Percentiles rank a stretch among this genome's conserved stretches.
Evolutionary conservation across 345 rosid species (phyloP).

Genomic region (Cardamine resedifolia): DNA sequence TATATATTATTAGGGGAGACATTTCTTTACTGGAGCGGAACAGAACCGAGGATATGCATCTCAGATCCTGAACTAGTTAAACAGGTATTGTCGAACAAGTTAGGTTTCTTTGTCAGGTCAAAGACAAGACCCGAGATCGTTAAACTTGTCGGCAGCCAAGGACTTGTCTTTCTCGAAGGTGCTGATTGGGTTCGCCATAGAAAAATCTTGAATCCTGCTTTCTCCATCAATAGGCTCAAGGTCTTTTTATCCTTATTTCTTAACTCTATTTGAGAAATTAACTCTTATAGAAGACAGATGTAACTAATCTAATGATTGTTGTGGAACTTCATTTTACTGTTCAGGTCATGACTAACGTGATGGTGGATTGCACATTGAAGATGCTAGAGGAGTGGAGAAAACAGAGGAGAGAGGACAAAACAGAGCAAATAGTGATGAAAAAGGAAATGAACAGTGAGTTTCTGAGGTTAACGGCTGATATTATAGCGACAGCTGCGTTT

Average conservation of each 20-base stretch:
- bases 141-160: slow-evolving; percentile 33
- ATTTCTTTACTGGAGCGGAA: slow-evolving; percentile 44
- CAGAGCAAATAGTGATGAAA: not conserved
- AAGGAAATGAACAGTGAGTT: slow-evolving; percentile 37
- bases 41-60: slow-evolving; percentile 37
- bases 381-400: slow-evolving; percentile 42
- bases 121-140: not conserved
- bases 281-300: not conserved
- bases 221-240: slow-evolving; percentile 45
- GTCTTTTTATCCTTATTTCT: slow-evolving; percentile 13
- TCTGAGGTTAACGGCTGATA: slow-evolving; percentile 40
- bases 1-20: not conserved
- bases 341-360: slow-evolving; percentile 39
- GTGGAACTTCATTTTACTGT: not conserved
- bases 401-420: slow-evolving; percentile 14
- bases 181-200: slow-evolving; percentile 40
- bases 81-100: slow-evolving; percentile 38
- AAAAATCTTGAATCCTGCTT: slow-evolving; percentile 44
- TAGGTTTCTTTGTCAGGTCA: slow-evolving; percentile 29
- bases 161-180: slow-evolving; percentile 35
- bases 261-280: not conserved
- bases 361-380: slow-evolving; percentile 30
- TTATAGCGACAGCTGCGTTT: slow-evolving; percentile 49
- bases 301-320: not conserved
- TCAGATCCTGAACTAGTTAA: slow-evolving; percentile 42